These are phyloP conservation scores for Rutstroemia sp. DNA, from an alignment of 2,329 filamentous ascomycete species.

Conservation along the genomic window DNA sequence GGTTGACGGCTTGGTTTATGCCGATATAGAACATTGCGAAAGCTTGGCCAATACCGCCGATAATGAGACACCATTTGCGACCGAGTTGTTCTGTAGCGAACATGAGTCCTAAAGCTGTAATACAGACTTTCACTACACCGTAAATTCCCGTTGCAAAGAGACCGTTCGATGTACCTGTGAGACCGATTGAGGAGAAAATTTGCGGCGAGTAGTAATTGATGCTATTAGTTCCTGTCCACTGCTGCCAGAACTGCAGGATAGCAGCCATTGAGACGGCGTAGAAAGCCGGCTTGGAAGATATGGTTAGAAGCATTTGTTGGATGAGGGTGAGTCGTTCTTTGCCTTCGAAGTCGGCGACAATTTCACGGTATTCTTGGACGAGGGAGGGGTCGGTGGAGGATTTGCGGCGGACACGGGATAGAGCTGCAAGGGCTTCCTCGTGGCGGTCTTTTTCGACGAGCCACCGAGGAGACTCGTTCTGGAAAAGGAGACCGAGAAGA, in stretches of 20 bases:
- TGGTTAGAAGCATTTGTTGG: conserved; percentile 28
- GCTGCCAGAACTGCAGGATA: conserved; percentile 53
- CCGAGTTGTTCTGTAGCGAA: conserved; percentile 60
- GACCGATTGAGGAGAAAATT: conserved; percentile 59
- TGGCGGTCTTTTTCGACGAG: conserved; percentile 58
- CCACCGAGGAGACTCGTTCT: conserved; percentile 54
- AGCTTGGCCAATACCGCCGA: conserved; percentile 49
- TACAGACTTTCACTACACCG: conserved; percentile 60
- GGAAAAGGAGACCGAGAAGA: conserved; percentile 52
- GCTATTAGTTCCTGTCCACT: conserved; percentile 48
- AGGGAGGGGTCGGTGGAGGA: conserved; percentile 45
- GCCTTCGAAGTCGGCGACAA: conserved; percentile 40
- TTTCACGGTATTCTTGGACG: conserved; percentile 39
- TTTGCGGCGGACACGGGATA: conserved; percentile 44
- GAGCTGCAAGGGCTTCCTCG: conserved; percentile 50
- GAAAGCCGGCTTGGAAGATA: conserved; percentile 9
- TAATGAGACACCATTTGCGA: conserved; percentile 46
- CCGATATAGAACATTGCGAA: conserved; percentile 60
- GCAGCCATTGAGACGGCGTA: conserved; percentile 39
- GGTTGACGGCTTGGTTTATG: conserved; percentile 41
- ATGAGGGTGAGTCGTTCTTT: conserved; percentile 36
- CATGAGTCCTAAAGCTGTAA: conserved; percentile 54
- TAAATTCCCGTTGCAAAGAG: conserved; percentile 68
- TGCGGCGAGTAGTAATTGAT: conserved; percentile 59
- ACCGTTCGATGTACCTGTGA: conserved; percentile 47